Evolutionary conservation across 345 rosid species (phyloP).

Genomic region (Murraya paniculata): DNA sequence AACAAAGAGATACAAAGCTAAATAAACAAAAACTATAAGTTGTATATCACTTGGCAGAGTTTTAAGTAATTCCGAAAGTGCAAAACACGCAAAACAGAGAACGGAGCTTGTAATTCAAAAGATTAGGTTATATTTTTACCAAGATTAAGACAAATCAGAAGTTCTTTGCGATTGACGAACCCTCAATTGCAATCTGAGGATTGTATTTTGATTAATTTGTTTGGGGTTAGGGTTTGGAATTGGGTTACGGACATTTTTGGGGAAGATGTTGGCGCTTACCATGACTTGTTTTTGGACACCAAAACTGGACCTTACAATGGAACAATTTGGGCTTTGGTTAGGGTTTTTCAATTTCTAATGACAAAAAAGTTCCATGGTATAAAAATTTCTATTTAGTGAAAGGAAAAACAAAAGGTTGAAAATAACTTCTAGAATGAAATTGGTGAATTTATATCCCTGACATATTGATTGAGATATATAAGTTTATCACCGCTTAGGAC

Average conservation of each 20-base stretch:
- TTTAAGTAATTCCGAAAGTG: background rate
- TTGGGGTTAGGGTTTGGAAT: background rate
- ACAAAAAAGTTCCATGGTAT: background rate
- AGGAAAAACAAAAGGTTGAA: too few relatives aligned
- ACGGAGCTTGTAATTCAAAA: background rate
- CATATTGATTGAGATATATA: too few relatives aligned
- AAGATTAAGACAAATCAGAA: too few relatives aligned
- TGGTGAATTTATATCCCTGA: too few relatives aligned
- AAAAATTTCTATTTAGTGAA: too few relatives aligned
- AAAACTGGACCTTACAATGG: background rate
- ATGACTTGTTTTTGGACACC: too few relatives aligned
- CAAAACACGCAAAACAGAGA: background rate
- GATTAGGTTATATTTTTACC: background rate
- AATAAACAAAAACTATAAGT: background rate
- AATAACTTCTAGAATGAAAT: too few relatives aligned
- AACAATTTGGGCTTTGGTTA: background rate
- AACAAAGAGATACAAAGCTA: background rate
- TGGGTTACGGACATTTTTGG: background rate
- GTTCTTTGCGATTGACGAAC: background rate
- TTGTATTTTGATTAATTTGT: background rate
- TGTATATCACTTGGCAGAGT: background rate
- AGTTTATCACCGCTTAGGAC: too few relatives aligned
- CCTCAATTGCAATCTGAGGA: background rate
- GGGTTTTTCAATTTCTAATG: background rate
- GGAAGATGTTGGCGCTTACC: background rate